Conservation (phyloP, 2,329 filamentous ascomycete genomes). For the Fusarium duplospermum region DNA sequence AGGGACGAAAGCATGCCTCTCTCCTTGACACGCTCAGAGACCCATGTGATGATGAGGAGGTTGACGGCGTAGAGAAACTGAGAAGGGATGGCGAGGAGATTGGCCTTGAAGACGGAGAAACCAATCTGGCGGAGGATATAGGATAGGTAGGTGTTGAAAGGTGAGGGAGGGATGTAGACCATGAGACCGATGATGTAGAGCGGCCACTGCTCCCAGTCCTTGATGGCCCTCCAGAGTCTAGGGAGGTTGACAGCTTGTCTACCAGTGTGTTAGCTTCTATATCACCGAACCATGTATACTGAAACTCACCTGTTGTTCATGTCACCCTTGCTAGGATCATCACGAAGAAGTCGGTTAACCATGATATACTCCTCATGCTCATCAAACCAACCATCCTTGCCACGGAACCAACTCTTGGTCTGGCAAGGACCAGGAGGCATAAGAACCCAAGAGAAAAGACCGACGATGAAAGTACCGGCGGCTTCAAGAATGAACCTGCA, state of each 20-base stretch:
- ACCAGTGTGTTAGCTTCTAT: slow-evolving; percentile 48
- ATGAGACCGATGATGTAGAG: slow-evolving; percentile 60
- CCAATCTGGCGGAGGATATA: slow-evolving; percentile 57
- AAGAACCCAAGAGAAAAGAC: slow-evolving; percentile 57
- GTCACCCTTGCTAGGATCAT: slow-evolving; percentile 70
- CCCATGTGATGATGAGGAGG: slow-evolving; percentile 58
- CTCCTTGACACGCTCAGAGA: slow-evolving; percentile 58
- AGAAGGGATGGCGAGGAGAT: slow-evolving; percentile 58
- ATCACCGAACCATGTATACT: rapidly evolving
- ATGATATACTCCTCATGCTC: slow-evolving; percentile 72
- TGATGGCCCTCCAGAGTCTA: slow-evolving; percentile 62
- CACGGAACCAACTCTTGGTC: slow-evolving; percentile 67
- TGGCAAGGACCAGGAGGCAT: slow-evolving; percentile 61
- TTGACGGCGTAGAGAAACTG: slow-evolving; percentile 59
- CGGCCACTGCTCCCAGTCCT: slow-evolving; percentile 71
- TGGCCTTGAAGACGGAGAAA: slow-evolving; percentile 59
- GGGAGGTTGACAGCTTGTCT: slow-evolving; percentile 47
- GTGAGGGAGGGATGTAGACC: slow-evolving; percentile 55
- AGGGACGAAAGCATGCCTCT: slow-evolving; percentile 58
- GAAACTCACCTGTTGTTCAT: slow-evolving; percentile 65
- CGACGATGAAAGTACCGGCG: slow-evolving; percentile 54
- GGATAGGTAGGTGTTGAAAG: slow-evolving; percentile 59
- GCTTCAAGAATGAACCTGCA: slow-evolving; percentile 64
- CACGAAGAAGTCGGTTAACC: slow-evolving; percentile 69
- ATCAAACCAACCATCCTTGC: slow-evolving; percentile 70